Evolutionary conservation across 2,329 filamentous ascomycete species (phyloP), one percentile per base, ranked within the genome.

Genomic region (Elsinoe perseae): DNA sequence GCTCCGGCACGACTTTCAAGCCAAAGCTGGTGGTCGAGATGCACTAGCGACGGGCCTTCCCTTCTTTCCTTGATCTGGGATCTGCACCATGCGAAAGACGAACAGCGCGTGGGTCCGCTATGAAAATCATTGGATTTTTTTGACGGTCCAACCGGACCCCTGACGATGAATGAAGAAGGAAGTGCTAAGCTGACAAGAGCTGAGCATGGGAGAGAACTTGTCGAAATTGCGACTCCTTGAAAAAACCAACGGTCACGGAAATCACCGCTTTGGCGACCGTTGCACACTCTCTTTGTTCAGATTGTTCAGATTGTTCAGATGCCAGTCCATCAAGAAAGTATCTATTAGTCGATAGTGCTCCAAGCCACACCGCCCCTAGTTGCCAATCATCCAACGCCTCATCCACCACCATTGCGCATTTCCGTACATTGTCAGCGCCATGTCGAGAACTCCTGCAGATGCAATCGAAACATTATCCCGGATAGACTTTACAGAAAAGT

Each of bases 31-130:
- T 18, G 28, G 48, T 36, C 48, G 16, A 38, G 18, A 32, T 52
- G 48, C 48, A 52, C 48, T 52, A 52, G 48, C 48, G 48, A 23
- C 48, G 48, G 48, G 18, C 32, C 48, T 52, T 34, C 23, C 48
- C 48, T 21, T 52, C 32, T 30, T 52, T 34, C 23, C 48, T 30
- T 21, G 36, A 14, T 52, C 30, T 7, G 32, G 46, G 28, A 52
- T 38, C 48, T 36, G 48, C 48, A 52, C 32, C 12, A 28, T 21
- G 48, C 27, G 36, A 52, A 18, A 52, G 28, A 36, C 27, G 48
- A 20, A 10, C 30, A 30, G 28, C 30, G 48, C 48, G 30, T 34
- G 48, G 30, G n/a, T 36, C 28, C n/a, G 48, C 8, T 10, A 2
- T 12, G 48, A 16, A 36, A 12, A 52, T 21, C 4, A 34, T 36